These are phyloP conservation scores for Immersiella caudata DNA, from an alignment of 495 filamentous ascomycete genomes.

Conservation along the genomic window DNA sequence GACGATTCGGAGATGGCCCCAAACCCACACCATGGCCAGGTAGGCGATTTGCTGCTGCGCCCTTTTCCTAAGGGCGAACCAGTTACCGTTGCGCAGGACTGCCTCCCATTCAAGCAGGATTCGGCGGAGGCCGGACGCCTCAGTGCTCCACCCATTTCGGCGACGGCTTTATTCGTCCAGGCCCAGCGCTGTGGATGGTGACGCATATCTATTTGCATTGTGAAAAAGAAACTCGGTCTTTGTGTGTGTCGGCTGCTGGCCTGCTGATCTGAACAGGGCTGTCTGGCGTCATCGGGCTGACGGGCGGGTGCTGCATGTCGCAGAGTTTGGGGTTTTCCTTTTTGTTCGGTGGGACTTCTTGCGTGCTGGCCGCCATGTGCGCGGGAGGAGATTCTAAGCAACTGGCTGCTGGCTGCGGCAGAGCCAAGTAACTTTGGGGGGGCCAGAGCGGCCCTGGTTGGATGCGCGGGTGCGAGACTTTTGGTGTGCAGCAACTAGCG, in stretches of 20 bases:
- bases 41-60: not conserved
- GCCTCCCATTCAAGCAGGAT: not conserved
- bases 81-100: not conserved
- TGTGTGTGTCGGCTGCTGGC: not conserved
- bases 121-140: not conserved
- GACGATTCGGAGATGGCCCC: not conserved
- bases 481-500: constrained; percentile 21
- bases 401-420: not conserved
- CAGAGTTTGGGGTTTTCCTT: constrained; percentile 9
- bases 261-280: constrained; percentile 5
- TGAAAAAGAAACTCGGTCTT: constrained; percentile 9
- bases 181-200: constrained; percentile 2
- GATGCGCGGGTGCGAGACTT: constrained; percentile 2
- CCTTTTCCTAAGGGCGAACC: not conserved
- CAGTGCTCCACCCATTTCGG: not conserved
- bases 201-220: constrained; percentile 6
- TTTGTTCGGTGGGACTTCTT: constrained; percentile 8
- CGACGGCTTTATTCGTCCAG: not conserved
- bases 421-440: not conserved
- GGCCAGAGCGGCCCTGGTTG: not conserved
- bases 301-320: constrained; percentile 11
- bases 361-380: not conserved
- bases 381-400: not conserved
- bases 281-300: not conserved
- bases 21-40: not conserved